Conservation (phyloP, 2,329 filamentous ascomycete genomes). For the Fusarium graminum region DNA sequence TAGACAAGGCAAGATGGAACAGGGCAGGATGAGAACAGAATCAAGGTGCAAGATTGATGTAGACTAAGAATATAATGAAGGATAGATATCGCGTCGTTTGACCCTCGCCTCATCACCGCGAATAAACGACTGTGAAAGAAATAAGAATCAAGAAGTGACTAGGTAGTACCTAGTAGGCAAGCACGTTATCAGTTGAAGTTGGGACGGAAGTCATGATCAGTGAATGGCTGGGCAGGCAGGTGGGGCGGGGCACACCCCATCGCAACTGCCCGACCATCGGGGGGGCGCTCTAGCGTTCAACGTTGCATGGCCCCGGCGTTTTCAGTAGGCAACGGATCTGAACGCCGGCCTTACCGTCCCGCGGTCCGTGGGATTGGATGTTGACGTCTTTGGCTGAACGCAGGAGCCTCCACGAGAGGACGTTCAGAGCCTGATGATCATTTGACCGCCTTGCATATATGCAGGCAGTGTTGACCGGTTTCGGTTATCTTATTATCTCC, state of each 20-base stretch:
- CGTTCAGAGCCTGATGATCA: neutral
- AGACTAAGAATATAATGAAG: constrained; percentile 6
- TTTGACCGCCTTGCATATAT: constrained; percentile 32
- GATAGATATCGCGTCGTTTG: neutral
- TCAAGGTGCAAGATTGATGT: neutral
- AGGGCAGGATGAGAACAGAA: constrained; percentile 1
- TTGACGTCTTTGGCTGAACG: constrained; percentile 18
- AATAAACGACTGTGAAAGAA: constrained; percentile 18
- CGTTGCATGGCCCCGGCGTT: neutral
- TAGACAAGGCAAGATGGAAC: neutral
- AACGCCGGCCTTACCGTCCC: constrained; percentile 3
- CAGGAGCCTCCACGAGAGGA: constrained; percentile 34
- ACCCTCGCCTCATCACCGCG: constrained; percentile 12
- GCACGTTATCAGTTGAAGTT: constrained; percentile 33
- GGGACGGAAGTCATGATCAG: constrained; percentile 36
- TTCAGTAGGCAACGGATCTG: constrained; percentile 30
- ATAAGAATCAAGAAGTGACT: constrained; percentile 8
- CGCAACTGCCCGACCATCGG: constrained; percentile 34
- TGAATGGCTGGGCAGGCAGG: constrained; percentile 27
- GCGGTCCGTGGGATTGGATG: constrained; percentile 18
- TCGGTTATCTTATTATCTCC: constrained; percentile 25
- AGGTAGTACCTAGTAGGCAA: constrained; percentile 12
- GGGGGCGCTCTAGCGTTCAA: constrained; percentile 5
- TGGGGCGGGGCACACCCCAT: constrained; percentile 23
- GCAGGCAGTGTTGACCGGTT: constrained; percentile 16